Percentiles rank a stretch among this genome's conserved stretches.
These are phyloP conservation scores for Suillus sp. DNA, from an alignment of 768 basidiomycete species.

Conservation along the genomic window DNA sequence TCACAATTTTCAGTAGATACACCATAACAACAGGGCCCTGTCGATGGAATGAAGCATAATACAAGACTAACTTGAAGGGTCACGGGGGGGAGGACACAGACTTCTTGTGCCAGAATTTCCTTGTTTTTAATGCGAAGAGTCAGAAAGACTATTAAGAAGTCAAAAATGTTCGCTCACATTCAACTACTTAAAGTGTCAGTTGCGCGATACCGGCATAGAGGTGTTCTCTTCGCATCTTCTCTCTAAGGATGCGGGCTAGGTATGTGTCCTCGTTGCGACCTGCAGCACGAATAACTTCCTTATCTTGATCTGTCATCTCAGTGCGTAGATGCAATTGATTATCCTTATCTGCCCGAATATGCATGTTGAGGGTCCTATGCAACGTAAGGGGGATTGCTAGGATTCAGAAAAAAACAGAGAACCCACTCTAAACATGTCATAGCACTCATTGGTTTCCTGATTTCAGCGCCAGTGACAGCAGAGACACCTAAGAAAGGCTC, in stretches of 20 bases:
- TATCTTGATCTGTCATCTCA: background rate
- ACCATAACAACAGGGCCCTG: background rate
- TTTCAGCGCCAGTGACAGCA: background rate
- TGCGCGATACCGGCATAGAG: background rate
- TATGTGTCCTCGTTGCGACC: background rate
- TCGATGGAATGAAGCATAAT: background rate
- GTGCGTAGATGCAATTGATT: background rate
- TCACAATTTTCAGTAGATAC: background rate
- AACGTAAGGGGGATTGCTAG: background rate
- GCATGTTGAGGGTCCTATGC: background rate
- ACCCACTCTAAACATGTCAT: background rate
- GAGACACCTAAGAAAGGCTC: background rate
- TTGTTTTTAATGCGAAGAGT: background rate
- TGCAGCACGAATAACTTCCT: background rate
- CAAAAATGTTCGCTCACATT: background rate
- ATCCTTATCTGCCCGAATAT: background rate
- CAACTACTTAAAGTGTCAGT: background rate
- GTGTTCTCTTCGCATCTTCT: background rate
- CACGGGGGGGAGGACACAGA: background rate
- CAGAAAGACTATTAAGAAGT: background rate
- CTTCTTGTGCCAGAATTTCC: background rate
- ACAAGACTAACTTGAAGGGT: background rate
- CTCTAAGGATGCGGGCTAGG: background rate
- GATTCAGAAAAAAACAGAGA: background rate
- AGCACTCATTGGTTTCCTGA: background rate